Evolutionary conservation across 192 early-diverging fungal genomes (phyloP).

Genomic region (Powellomyces hirtus): DNA sequence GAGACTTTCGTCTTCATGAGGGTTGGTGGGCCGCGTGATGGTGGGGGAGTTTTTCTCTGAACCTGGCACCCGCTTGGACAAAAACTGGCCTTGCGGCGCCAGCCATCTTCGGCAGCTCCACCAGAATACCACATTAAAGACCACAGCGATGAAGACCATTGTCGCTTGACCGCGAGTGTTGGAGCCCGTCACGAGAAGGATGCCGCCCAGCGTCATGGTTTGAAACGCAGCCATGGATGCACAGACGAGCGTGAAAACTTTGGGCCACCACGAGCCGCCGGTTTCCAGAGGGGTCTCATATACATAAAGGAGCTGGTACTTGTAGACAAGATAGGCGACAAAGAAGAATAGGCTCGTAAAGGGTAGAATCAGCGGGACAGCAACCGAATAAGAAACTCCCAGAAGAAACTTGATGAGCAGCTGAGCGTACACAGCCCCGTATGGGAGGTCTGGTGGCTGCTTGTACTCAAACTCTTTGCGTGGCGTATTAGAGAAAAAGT

Average conservation of each 20-base stretch:
- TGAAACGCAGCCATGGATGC: constrained; percentile 37
- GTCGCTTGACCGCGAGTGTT: constrained; percentile 20
- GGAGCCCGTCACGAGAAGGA: constrained; percentile 25
- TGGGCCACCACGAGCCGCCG: constrained; percentile 39
- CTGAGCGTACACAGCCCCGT: constrained; percentile 34
- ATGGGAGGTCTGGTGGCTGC: constrained; percentile 38
- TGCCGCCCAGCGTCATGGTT: constrained; percentile 37
- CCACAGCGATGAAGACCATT: constrained; percentile 21
- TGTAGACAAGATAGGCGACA: constrained; percentile 38
- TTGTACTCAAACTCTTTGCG: constrained; percentile 40
- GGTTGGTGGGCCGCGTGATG: neutral
- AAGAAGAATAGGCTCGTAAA: constrained; percentile 36
- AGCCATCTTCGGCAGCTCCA: constrained; percentile 19
- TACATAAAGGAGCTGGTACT: constrained; percentile 51
- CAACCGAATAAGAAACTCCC: constrained; percentile 34
- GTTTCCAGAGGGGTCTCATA: constrained; percentile 45
- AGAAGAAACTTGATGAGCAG: constrained; percentile 40
- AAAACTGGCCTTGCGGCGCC: constrained; percentile 29
- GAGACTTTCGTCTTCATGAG: constrained; percentile 9
- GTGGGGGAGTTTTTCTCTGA: neutral
- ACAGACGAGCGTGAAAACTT: constrained; percentile 38
- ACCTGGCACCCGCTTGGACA: constrained; percentile 4
- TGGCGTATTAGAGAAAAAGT: constrained; percentile 38
- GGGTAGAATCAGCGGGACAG: constrained; percentile 41
- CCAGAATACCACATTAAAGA: constrained; percentile 35